These are phyloP conservation scores for Micractinium sp. DNA, from an alignment of 139 green algal species.

Conservation along the genomic window DNA sequence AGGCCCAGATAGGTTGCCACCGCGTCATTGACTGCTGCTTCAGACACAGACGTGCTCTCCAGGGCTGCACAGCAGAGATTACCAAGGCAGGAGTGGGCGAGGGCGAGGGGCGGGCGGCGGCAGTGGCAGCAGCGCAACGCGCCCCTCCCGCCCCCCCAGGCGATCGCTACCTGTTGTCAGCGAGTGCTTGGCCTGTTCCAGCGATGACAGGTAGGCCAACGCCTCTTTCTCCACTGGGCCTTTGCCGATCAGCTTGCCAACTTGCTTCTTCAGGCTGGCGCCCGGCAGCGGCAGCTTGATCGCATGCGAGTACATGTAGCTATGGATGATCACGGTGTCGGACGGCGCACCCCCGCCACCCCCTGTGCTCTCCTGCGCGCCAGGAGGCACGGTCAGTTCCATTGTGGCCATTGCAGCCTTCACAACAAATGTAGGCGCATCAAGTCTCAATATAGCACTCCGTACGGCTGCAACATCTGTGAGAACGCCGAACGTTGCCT, in stretches of 20 bases:
- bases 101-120: neutral
- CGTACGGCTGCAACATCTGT: too few species aligned
- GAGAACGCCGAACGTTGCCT: too few species aligned
- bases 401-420: too few species aligned
- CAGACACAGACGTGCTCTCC: neutral
- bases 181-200: neutral
- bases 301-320: neutral
- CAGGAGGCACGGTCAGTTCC: too few species aligned
- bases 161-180: neutral
- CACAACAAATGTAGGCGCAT: too few species aligned
- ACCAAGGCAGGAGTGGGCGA: neutral
- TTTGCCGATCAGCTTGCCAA: neutral
- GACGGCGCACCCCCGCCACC: too few species aligned
- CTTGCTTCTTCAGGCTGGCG: neutral
- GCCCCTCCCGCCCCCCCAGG: neutral
- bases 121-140: neutral
- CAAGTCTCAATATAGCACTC: too few species aligned
- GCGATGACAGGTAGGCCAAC: neutral
- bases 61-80: neutral
- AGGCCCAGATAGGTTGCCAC: constrained; percentile 16
- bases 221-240: neutral
- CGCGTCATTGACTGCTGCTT: neutral
- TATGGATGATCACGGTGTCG: neutral
- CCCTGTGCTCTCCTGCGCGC: neutral
- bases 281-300: neutral